phyloP scores from a whole-genome alignment of 2,329 filamentous ascomycete species.

The Ophiostoma sp. region DNA sequence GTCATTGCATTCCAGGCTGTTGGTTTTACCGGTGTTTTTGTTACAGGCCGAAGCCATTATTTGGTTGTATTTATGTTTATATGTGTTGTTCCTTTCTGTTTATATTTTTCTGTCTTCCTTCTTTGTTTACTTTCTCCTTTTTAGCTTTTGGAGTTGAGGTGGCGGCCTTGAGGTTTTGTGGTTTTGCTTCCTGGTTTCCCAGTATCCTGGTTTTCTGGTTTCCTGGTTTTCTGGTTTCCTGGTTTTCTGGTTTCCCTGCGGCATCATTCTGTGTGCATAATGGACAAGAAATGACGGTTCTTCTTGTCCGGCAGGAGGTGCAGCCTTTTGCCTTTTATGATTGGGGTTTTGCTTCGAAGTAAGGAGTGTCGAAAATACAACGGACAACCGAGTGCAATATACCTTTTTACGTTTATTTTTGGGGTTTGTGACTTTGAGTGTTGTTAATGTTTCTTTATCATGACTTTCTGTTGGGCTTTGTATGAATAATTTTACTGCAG shows the following conservation, averaged over 20 bases:
- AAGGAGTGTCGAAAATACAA: slow-evolving; percentile 3
- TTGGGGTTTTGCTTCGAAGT: slow-evolving; percentile 8
- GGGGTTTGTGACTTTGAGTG: neutral
- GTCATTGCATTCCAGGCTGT: slow-evolving; percentile 7
- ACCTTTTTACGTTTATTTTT: neutral
- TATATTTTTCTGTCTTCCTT: neutral
- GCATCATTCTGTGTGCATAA: neutral
- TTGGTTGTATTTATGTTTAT: slow-evolving; percentile 3
- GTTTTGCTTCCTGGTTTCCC: no score
- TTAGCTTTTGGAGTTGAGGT: slow-evolving; percentile 15
- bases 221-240: slow-evolving; percentile 6
- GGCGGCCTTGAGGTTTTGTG: neutral
- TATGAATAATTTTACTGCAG: no score
- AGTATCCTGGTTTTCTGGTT: neutral
- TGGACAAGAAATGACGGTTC: slow-evolving; percentile 4
- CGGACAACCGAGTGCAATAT: neutral
- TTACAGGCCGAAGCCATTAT: neutral
- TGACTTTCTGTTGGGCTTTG: neutral
- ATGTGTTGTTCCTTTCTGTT: neutral
- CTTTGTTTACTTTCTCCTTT: neutral
- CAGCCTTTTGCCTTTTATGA: neutral
- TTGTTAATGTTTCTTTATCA: neutral
- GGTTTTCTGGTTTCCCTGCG: slow-evolving; percentile 13
- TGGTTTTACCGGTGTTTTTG: slow-evolving; percentile 5
- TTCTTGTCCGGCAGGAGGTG: slow-evolving; percentile 5